Evolutionary conservation across 495 filamentous ascomycete species (phyloP).

Genomic region (Margaritispora aquatica): DNA sequence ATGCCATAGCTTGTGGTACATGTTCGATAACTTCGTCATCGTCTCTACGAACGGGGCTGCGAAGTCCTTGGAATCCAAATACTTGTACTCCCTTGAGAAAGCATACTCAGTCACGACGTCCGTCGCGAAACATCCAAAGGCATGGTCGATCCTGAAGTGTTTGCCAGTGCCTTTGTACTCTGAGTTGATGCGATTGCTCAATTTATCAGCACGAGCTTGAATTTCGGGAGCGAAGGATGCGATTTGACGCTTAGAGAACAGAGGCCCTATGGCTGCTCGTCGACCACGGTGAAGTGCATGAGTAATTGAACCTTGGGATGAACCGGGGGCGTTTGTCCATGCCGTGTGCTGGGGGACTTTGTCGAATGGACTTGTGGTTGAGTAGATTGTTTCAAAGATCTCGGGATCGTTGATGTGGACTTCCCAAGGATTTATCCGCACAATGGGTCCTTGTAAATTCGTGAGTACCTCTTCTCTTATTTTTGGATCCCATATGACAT

Average conservation of each 20-base stretch:
- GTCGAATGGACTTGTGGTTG: not conserved
- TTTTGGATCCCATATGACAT: not conserved
- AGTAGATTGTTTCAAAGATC: conserved; percentile 44
- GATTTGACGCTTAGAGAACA: conserved; percentile 44
- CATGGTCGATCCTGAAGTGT: not conserved
- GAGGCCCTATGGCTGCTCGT: conserved; percentile 31
- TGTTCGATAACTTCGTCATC: not conserved
- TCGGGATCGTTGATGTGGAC: conserved; percentile 48
- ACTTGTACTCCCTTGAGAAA: conserved; percentile 5
- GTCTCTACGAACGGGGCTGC: not conserved
- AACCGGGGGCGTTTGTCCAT: not conserved
- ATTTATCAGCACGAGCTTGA: conserved; percentile 32
- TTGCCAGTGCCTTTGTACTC: conserved; percentile 2
- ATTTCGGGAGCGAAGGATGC: conserved; percentile 35
- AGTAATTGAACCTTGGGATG: conserved; percentile 27
- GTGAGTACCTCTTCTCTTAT: not conserved
- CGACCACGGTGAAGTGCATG: conserved; percentile 37
- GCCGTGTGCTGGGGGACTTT: not conserved
- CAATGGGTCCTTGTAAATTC: conserved; percentile 38
- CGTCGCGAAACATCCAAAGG: not conserved
- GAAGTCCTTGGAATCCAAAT: not conserved
- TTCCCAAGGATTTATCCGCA: conserved; percentile 52
- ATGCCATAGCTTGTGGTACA: not conserved
- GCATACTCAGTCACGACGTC: conserved; percentile 9
- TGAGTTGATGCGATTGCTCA: conserved; percentile 3